A percentile compares a stretch with the other conserved stretches of the same genome.
phyloP scores from a whole-genome alignment of 2,329 filamentous ascomycete species.

The Alternaria gaisen region DNA sequence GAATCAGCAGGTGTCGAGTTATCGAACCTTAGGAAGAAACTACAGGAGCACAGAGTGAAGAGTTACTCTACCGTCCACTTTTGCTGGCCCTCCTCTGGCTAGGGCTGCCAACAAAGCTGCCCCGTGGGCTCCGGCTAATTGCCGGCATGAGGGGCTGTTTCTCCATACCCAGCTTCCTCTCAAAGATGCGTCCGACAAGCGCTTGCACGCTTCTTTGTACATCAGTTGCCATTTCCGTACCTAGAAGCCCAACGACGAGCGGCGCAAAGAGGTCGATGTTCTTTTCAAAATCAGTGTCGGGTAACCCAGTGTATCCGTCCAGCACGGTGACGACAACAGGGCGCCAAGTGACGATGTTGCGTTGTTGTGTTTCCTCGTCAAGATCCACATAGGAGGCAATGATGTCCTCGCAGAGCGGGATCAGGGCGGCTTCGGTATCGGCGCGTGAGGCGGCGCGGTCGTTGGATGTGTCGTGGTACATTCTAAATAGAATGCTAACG shows the following conservation, averaged over 20 bases:
- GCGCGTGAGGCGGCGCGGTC: conserved; percentile 80
- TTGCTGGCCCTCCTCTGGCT: conserved; percentile 22
- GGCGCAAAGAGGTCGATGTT: conserved; percentile 88
- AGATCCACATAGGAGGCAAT: conserved; percentile 83
- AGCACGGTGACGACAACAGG: conserved; percentile 97
- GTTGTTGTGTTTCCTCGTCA: conserved; percentile 94
- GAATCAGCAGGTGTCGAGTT: not conserved
- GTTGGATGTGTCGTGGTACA: conserved; percentile 90
- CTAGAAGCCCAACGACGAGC: conserved; percentile 80
- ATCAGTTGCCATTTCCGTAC: conserved; percentile 81
- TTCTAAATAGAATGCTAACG: conserved; percentile 92
- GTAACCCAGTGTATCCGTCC: conserved; percentile 89
- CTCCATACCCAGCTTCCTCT: conserved; percentile 53
- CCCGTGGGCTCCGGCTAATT: conserved; percentile 29
- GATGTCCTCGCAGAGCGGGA: conserved; percentile 95
- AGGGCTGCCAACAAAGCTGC: conserved; percentile 35
- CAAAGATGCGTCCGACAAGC: conserved; percentile 82
- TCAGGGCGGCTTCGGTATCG: conserved; percentile 89
- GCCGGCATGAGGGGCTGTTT: conserved; percentile 38
- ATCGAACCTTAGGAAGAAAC: not conserved
- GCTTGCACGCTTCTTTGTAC: conserved; percentile 79
- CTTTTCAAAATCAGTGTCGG: conserved; percentile 77
- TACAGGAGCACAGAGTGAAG: not conserved
- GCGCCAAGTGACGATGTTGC: conserved; percentile 96
- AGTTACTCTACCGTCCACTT: conserved; percentile 14